Percentiles rank a stretch among this genome's conserved stretches.
phyloP scores from a whole-genome alignment of 768 basidiomycete species.

The Artomyces pyxidatus region DNA sequence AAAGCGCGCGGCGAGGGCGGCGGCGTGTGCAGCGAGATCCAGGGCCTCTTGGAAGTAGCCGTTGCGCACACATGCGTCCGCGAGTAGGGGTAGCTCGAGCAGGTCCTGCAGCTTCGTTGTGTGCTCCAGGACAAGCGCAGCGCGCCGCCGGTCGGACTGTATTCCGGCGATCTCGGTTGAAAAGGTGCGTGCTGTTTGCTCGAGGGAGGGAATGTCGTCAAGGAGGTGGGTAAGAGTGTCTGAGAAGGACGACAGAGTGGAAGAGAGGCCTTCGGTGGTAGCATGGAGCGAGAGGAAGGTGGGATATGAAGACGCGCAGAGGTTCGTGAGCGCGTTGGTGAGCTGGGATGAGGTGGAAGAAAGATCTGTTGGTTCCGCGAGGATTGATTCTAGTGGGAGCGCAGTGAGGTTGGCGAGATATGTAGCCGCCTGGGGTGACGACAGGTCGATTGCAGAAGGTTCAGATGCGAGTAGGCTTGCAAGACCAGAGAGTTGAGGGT shows the following conservation, averaged over 20 bases:
- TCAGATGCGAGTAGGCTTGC: not conserved
- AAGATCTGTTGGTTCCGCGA: constrained; percentile 65
- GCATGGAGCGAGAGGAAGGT: constrained; percentile 86
- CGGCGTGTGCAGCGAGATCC: constrained; percentile 69
- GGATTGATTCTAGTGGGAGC: constrained; percentile 59
- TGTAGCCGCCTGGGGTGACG: constrained; percentile 21
- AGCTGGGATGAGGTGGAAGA: constrained; percentile 81
- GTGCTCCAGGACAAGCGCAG: constrained; percentile 83
- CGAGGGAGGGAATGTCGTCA: constrained; percentile 67
- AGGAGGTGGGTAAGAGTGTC: constrained; percentile 66
- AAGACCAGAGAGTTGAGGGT: not conserved
- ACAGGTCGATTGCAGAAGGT: constrained; percentile 8
- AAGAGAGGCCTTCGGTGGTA: constrained; percentile 64
- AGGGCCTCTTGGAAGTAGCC: constrained; percentile 91
- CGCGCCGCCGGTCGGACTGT: constrained; percentile 67
- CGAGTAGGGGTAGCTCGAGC: constrained; percentile 82
- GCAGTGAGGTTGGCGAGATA: constrained; percentile 65
- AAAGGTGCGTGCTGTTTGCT: constrained; percentile 65
- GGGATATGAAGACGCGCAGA: constrained; percentile 86
- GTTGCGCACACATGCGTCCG: constrained; percentile 90
- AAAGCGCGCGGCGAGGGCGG: constrained; percentile 33
- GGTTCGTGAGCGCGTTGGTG: constrained; percentile 80
- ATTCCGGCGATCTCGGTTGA: constrained; percentile 63
- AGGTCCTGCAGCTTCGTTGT: constrained; percentile 90
- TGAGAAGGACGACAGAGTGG: constrained; percentile 68